Evolutionary conservation across 1,139 yeast genomes (phyloP).

Genomic region (Sugiyamaella neomexicana): DNA sequence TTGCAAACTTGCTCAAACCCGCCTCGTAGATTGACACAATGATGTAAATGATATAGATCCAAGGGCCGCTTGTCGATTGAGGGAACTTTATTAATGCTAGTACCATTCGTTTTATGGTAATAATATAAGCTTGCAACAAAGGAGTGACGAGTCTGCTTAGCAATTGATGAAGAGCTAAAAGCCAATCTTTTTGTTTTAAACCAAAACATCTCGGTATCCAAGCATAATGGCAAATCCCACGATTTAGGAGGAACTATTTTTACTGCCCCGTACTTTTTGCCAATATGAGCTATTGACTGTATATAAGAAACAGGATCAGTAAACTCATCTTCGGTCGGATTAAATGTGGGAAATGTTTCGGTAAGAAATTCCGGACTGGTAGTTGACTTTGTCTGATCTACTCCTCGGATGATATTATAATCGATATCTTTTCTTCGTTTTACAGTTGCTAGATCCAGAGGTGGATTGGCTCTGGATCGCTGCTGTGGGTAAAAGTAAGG

Average conservation of each 20-base stretch:
- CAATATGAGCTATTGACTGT: slow-evolving; percentile 39
- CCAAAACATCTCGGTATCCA: slow-evolving; percentile 51
- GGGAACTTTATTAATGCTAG: slow-evolving; percentile 38
- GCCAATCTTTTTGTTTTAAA: slow-evolving; percentile 57
- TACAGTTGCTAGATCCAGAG: slow-evolving; percentile 44
- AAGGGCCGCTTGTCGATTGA: slow-evolving; percentile 42
- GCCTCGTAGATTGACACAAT: slow-evolving; percentile 42
- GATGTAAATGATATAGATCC: slow-evolving; percentile 41
- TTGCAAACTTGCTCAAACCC: slow-evolving; percentile 45
- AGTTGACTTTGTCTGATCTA: background rate
- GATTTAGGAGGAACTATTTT: slow-evolving; percentile 58
- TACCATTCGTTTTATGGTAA: slow-evolving; percentile 39
- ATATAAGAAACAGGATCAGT: slow-evolving; percentile 47
- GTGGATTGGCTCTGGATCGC: slow-evolving; percentile 46
- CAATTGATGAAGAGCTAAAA: slow-evolving; percentile 40
- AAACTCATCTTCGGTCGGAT: slow-evolving; percentile 48
- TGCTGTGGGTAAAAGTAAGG: slow-evolving; percentile 47
- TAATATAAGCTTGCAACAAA: slow-evolving; percentile 38
- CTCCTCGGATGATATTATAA: slow-evolving; percentile 9
- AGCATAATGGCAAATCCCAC: slow-evolving; percentile 44
- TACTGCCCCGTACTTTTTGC: slow-evolving; percentile 63
- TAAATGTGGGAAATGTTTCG: slow-evolving; percentile 48
- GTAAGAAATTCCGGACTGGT: slow-evolving; percentile 14
- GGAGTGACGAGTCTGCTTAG: slow-evolving; percentile 26
- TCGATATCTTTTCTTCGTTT: slow-evolving; percentile 29